Base-by-base conservation (phyloP, 139 green algal genomes). In the Gonium pectorale region DNA sequence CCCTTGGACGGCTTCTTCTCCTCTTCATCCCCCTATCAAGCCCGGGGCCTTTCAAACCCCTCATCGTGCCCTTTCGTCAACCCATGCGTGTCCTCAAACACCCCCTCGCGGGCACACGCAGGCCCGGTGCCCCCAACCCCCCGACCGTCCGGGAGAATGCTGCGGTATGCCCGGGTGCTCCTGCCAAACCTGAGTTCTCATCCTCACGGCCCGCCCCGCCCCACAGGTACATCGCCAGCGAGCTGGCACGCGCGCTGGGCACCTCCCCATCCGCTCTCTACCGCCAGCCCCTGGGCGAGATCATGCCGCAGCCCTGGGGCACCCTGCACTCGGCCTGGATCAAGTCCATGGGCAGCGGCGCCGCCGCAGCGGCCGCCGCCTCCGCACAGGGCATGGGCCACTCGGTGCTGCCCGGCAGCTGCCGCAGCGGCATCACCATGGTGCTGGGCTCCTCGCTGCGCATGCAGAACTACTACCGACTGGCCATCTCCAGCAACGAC, bases 241-340 rank as follows among this genome's bases (percentile, higher is more conserved):
- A 82, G 75, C 59, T 82, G 40, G 75, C 75, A 11, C 59, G 59
- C 40, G 75, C 75, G 11, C 75, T 82, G 75, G 75, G 75, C 75
- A 82, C 75, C 59, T 62, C 75, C 40, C 75, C 75, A n/a, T 70
- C 59, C 41, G 75, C 59, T 3, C 56, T 82, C 29, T 52, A 72
- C 41, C 75, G 75, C 1, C 75, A 82, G 75, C 75, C 75, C 3
- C 75, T 82, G n/a, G 75, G 75, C 1, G 75, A 82, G 59, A 72
- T 82, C 41, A 82, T 82, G 75, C 75, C 75, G 13, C 75, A 82
- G 75, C 75, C 75, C 17, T 82, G 75, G 75, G 41, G 59, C 75
- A 82, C 75, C 4, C 56, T 82, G 59, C 75, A 82, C 60, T 29
- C 40, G n/a, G 59, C 41, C 17, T 82, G 75, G 75, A 71, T 82